phyloP scores from a whole-genome alignment of 306 rosid genomes.

The Acacia confusa region DNA sequence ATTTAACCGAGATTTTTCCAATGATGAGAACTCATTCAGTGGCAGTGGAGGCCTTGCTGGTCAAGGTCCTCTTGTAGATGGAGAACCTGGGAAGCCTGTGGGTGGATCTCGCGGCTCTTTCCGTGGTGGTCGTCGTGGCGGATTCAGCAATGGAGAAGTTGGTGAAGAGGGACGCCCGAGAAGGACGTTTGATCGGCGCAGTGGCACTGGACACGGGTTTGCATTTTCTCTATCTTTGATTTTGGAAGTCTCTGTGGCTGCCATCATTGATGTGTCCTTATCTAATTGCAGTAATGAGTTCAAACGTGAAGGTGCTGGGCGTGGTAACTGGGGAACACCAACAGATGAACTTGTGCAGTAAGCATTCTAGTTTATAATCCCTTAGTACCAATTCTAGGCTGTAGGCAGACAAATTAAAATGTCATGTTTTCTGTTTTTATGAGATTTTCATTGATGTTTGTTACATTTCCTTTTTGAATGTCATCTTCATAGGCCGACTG shows the following conservation, averaged over 20 bases:
- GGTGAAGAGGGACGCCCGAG: conserved; percentile 76
- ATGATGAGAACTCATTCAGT: conserved; percentile 49
- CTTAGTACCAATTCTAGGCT: not conserved
- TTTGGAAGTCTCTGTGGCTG: not conserved
- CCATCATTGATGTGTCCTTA: conserved; percentile 12
- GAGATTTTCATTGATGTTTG: not conserved
- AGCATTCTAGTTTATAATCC: not conserved
- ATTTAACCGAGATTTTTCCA: conserved; percentile 42
- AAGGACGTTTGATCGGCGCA: conserved; percentile 76
- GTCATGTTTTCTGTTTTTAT: not conserved
- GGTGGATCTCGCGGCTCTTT: conserved; percentile 68
- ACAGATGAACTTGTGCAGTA: conserved; percentile 74
- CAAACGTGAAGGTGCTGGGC: conserved; percentile 86
- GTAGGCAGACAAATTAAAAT: not conserved
- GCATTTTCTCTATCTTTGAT: not conserved
- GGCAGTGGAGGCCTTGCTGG: conserved; percentile 39
- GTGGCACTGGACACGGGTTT: conserved; percentile 93
- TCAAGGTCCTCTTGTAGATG: conserved; percentile 62
- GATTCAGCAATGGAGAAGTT: conserved; percentile 68
- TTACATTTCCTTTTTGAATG: not conserved
- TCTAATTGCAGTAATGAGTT: conserved; percentile 57
- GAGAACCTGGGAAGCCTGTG: conserved; percentile 50
- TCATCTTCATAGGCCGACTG: conserved; percentile 50
- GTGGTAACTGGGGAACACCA: conserved; percentile 94
- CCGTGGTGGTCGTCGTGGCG: conserved; percentile 86